Conservation (phyloP, 2,329 filamentous ascomycete species). For the Colletotrichum filicis region DNA sequence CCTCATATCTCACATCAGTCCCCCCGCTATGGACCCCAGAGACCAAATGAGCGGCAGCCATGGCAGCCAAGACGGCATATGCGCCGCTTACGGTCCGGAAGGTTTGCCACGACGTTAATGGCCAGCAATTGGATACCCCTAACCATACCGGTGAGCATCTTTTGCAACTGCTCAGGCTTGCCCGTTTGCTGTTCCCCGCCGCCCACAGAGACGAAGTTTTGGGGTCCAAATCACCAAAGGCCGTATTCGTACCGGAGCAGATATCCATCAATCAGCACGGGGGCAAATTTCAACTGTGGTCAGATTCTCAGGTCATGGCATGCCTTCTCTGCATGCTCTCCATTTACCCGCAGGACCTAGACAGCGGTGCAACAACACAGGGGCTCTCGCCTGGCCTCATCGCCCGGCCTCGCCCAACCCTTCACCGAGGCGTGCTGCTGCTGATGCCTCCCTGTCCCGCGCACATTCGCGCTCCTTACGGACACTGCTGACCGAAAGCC, state of each 20-base stretch:
- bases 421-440: constrained; percentile 16
- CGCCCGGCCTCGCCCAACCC: background rate
- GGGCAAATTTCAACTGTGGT: background rate
- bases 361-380: background rate
- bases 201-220: background rate
- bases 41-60: constrained; percentile 8
- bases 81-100: constrained; percentile 10
- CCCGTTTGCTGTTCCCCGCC: background rate
- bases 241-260: background rate
- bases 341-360: background rate
- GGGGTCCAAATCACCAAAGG: background rate
- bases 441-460: constrained; percentile 6
- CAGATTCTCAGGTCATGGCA: constrained; percentile 10
- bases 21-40: constrained; percentile 1
- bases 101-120: background rate
- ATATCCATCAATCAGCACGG: background rate
- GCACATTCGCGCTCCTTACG: background rate
- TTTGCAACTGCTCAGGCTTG: background rate
- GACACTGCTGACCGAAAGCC: constrained; percentile 14
- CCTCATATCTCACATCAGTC: constrained; percentile 24
- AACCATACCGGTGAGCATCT: background rate
- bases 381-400: background rate
- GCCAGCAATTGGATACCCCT: background rate
- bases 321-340: too few species aligned
- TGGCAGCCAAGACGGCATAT: constrained; percentile 21